Percentiles rank a stretch among this genome's conserved stretches.
These are phyloP conservation scores for Verruconis gallopava DNA, from an alignment of 2,329 filamentous ascomycete species.

Conservation along the genomic window DNA sequence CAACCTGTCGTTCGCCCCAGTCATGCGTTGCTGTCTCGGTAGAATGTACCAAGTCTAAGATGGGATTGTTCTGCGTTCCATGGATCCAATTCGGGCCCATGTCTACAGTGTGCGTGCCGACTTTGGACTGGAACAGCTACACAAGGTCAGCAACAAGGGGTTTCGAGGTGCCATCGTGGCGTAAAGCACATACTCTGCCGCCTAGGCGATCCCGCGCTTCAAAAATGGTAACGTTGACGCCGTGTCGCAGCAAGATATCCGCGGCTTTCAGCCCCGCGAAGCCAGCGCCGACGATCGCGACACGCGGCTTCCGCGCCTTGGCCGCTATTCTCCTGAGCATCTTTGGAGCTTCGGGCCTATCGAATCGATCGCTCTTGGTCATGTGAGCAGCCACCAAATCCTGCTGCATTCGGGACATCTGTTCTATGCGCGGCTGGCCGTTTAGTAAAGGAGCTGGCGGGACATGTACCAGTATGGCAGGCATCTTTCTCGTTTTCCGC, in stretches of 20 bases:
- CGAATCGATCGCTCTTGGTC: not conserved
- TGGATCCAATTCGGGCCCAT: constrained; percentile 75
- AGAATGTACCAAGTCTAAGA: constrained; percentile 50
- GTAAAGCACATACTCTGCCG: constrained; percentile 40
- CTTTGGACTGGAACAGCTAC: constrained; percentile 36
- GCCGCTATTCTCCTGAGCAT: constrained; percentile 2
- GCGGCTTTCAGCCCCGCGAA: constrained; percentile 59
- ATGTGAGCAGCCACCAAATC: constrained; percentile 3
- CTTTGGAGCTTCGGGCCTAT: not conserved
- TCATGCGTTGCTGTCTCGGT: constrained; percentile 42
- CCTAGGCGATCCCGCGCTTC: constrained; percentile 56
- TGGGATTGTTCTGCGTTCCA: constrained; percentile 57
- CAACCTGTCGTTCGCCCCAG: constrained; percentile 41
- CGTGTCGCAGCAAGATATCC: constrained; percentile 50
- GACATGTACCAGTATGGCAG: not conserved
- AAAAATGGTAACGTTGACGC: constrained; percentile 54
- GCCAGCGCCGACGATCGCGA: constrained; percentile 59
- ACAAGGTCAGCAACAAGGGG: constrained; percentile 15
- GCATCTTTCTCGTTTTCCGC: no score
- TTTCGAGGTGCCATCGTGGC: constrained; percentile 30
- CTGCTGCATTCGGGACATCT: constrained; percentile 7
- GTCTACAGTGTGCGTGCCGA: constrained; percentile 40
- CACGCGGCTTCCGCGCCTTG: constrained; percentile 27
- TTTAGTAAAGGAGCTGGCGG: not conserved
- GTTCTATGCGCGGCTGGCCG: not conserved